These are phyloP conservation scores for Populus alba DNA, from an alignment of 345 rosid genomes.

Conservation along the genomic window DNA sequence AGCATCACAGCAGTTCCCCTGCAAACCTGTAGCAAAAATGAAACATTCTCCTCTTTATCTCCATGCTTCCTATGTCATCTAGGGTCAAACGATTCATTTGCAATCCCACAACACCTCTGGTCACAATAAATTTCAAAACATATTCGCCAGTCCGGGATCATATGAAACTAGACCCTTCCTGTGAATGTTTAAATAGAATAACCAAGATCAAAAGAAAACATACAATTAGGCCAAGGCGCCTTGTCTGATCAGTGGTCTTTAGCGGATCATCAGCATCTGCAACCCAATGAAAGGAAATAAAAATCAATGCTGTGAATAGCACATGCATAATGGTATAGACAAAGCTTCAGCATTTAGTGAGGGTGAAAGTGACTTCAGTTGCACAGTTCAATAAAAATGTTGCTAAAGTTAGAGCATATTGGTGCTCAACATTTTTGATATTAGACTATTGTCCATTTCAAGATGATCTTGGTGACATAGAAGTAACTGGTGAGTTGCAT, in stretches of 20 bases:
- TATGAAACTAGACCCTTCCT: background rate
- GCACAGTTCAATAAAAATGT: background rate
- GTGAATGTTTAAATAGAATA: background rate
- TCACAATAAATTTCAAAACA: background rate
- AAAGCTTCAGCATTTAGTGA: background rate
- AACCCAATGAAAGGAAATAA: background rate
- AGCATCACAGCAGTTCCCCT: constrained; percentile 99
- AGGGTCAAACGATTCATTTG: background rate
- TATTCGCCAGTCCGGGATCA: background rate
- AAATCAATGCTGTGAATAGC: background rate
- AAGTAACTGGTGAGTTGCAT: background rate
- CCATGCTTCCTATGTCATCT: background rate
- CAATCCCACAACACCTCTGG: background rate
- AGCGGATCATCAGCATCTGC: constrained; percentile 92
- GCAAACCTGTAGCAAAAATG: constrained; percentile 59
- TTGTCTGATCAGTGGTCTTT: constrained; percentile 93
- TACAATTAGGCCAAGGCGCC: constrained; percentile 90
- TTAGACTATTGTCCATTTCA: background rate
- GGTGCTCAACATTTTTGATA: background rate
- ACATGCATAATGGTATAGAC: background rate
- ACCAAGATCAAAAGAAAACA: constrained; percentile 8
- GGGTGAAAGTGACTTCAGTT: background rate
- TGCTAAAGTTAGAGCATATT: background rate
- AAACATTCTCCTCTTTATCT: background rate
- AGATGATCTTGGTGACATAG: background rate